Percentiles rank a stretch among this genome's conserved stretches.
Conservation (phyloP, 2,329 filamentous ascomycete species). For the Ceratocystis huliohia region DNA sequence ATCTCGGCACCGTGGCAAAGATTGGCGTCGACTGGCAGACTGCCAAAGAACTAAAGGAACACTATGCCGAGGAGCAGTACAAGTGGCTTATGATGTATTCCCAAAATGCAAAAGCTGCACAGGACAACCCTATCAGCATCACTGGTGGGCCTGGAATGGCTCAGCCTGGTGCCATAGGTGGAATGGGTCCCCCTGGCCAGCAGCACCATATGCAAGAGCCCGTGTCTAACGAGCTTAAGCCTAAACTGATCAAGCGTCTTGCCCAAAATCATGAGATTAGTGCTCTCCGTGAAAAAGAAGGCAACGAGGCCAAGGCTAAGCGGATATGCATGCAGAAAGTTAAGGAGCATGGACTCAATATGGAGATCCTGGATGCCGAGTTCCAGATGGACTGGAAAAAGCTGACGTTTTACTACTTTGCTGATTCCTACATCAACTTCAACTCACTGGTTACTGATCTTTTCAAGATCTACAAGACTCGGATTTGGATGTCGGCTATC, state of each 20-base stretch:
- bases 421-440: slow-evolving; percentile 97
- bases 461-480: slow-evolving; percentile 98
- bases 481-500: slow-evolving; percentile 99
- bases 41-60: slow-evolving; percentile 79
- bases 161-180: slow-evolving; percentile 50
- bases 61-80: slow-evolving; percentile 90
- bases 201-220: slow-evolving; percentile 63
- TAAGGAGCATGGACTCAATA: slow-evolving; percentile 81
- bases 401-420: slow-evolving; percentile 97
- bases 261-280: slow-evolving; percentile 86
- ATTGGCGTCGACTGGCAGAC: slow-evolving; percentile 79
- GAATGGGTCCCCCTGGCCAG: slow-evolving; percentile 62
- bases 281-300: slow-evolving; percentile 84
- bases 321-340: slow-evolving; percentile 94
- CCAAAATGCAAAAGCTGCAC: slow-evolving; percentile 53
- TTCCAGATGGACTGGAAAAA: slow-evolving; percentile 99
- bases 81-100: slow-evolving; percentile 99
- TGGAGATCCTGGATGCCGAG: slow-evolving; percentile 97
- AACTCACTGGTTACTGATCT: slow-evolving; percentile 93
- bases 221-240: slow-evolving; percentile 65
- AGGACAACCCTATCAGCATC: slow-evolving; percentile 49
- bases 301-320: slow-evolving; percentile 94
- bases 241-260: slow-evolving; percentile 91
- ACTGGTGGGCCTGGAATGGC: slow-evolving; percentile 1
- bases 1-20: slow-evolving; percentile 82